Evolutionary conservation across 2,329 filamentous ascomycete genomes (phyloP).

Genomic region (Hymenoscyphus scutula): DNA sequence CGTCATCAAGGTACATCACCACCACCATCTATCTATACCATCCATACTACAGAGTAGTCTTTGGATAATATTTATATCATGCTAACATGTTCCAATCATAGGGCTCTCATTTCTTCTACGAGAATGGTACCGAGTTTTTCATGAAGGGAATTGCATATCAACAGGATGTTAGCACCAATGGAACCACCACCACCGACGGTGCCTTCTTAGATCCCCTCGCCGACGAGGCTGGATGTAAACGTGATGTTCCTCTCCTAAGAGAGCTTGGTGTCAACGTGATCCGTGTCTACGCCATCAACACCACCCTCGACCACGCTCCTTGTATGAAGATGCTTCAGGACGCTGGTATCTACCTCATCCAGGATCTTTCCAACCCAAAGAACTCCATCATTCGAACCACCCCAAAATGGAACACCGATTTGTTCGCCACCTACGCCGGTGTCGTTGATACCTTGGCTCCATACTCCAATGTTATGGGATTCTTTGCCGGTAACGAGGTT

Average conservation of each 20-base stretch:
- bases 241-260: conserved; percentile 79
- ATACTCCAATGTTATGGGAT: conserved; percentile 91
- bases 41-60: conserved; percentile 13
- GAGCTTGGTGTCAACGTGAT: conserved; percentile 87
- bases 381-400: conserved; percentile 81
- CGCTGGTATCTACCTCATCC: conserved; percentile 91
- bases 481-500: conserved; percentile 99
- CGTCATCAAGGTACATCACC: conserved; percentile 45
- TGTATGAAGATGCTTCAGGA: conserved; percentile 84
- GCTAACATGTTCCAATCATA: conserved; percentile 13
- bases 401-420: conserved; percentile 73
- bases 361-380: conserved; percentile 80
- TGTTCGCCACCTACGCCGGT: conserved; percentile 77
- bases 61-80: background rate
- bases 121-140: conserved; percentile 77
- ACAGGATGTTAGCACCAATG: conserved; percentile 64
- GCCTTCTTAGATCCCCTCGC: conserved; percentile 82
- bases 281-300: conserved; percentile 91
- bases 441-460: conserved; percentile 79
- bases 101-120: conserved; percentile 42
- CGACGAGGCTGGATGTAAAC: conserved; percentile 67
- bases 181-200: conserved; percentile 44
- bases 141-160: conserved; percentile 96
- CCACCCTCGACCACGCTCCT: conserved; percentile 68
- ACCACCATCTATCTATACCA: conserved; percentile 2